phyloP scores from a whole-genome alignment of 2,329 filamentous ascomycete genomes.

The Penicillium paneum region DNA sequence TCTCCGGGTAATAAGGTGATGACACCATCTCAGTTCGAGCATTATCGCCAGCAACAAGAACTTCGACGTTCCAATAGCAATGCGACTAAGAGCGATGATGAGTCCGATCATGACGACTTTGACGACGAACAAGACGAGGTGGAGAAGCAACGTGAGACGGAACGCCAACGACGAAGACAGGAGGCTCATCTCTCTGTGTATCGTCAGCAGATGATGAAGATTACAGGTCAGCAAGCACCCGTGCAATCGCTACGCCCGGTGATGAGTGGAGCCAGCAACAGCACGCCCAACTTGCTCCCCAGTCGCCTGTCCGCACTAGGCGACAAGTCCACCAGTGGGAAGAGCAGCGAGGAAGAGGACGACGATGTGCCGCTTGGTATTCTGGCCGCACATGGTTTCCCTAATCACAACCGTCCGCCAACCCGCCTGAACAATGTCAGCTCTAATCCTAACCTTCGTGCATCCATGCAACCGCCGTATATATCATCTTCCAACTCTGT shows the following conservation, averaged over 20 bases:
- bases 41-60: conserved; percentile 66
- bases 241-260: conserved; percentile 53
- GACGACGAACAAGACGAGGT: conserved; percentile 76
- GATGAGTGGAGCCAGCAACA: conserved; percentile 56
- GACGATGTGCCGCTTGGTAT: conserved; percentile 86
- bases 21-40: conserved; percentile 84
- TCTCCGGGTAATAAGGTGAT: conserved; percentile 69
- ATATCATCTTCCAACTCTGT: conserved; percentile 56
- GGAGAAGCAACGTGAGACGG: conserved; percentile 69
- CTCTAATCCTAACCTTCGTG: conserved; percentile 70
- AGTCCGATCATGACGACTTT: conserved; percentile 61
- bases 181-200: conserved; percentile 88
- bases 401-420: conserved; percentile 71
- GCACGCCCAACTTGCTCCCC: conserved; percentile 57
- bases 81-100: conserved; percentile 47
- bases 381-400: conserved; percentile 83
- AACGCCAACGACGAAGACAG: conserved; percentile 78
- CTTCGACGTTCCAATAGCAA: conserved; percentile 60
- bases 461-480: conserved; percentile 49
- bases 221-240: conserved; percentile 68
- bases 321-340: conserved; percentile 37
- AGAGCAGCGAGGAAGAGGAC: conserved; percentile 63
- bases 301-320: conserved; percentile 38
- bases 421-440: conserved; percentile 61
- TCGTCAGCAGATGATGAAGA: conserved; percentile 94